A percentile compares a stretch with the other conserved stretches of the same genome.
Evolutionary conservation across 2,329 filamentous ascomycete genomes (phyloP).

Genomic region (Sarocladiaceae sp.): DNA sequence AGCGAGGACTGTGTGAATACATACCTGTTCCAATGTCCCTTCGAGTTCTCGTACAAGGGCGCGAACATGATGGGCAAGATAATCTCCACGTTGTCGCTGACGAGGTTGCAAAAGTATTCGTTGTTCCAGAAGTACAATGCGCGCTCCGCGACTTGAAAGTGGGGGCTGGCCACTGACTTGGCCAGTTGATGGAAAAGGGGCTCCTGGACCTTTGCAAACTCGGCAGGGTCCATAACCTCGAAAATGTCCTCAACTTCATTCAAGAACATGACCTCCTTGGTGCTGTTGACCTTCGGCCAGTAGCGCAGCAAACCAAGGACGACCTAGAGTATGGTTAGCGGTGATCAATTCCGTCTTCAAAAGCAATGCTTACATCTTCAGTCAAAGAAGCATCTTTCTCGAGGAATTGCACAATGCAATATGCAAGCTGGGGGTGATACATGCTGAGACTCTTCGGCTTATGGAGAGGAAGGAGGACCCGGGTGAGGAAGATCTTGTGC

Average conservation of each 20-base stretch:
- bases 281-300: conserved; percentile 99
- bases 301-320: conserved; percentile 92
- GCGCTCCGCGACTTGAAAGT: conserved; percentile 97
- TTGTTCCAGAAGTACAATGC: conserved; percentile 99
- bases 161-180: conserved; percentile 95
- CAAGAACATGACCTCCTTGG: conserved; percentile 99
- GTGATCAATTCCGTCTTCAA: neutral
- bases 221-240: conserved; percentile 97
- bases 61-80: conserved; percentile 99
- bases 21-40: conserved; percentile 98
- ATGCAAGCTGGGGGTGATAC: conserved; percentile 97
- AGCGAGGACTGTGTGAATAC: conserved; percentile 20
- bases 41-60: conserved; percentile 96
- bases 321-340: conserved; percentile 51
- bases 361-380: conserved; percentile 68
- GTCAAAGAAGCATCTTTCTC: conserved; percentile 97
- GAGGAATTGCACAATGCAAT: conserved; percentile 97
- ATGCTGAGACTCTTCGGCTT: conserved; percentile 99
- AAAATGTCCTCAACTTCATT: conserved; percentile 99
- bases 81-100: conserved; percentile 97
- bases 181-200: conserved; percentile 95
- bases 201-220: conserved; percentile 98
- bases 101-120: conserved; percentile 98
- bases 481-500: conserved; percentile 94
- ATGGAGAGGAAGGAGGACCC: conserved; percentile 88